These are phyloP conservation scores for Lactarius akahatsu DNA, from an alignment of 768 basidiomycete species.

Conservation along the genomic window DNA sequence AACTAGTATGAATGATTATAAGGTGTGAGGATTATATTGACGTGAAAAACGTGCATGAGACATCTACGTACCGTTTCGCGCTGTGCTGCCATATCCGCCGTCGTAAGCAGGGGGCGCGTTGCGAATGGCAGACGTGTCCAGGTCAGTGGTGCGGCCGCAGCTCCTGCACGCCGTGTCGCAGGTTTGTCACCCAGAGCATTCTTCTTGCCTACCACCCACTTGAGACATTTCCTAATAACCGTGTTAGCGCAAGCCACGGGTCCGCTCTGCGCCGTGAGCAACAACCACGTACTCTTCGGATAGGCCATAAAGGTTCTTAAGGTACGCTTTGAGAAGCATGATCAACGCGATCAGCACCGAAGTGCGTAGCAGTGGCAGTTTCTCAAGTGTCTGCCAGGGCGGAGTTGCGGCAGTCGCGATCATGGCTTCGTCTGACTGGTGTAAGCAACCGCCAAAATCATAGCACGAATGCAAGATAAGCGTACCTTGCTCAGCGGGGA, in stretches of 20 bases:
- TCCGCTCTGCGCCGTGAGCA: not conserved
- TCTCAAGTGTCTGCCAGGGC: conserved; percentile 28
- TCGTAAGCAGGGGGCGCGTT: conserved; percentile 54
- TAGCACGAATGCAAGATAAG: not conserved
- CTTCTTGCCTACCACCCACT: conserved; percentile 87
- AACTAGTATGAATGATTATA: conserved; percentile 46
- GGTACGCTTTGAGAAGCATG: conserved; percentile 82
- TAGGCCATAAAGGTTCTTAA: conserved; percentile 79
- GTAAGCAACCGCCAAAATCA: conserved; percentile 1
- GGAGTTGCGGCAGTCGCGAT: not conserved
- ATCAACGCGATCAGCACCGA: conserved; percentile 82
- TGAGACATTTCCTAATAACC: conserved; percentile 76
- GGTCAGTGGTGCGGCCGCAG: conserved; percentile 57
- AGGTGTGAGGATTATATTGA: not conserved
- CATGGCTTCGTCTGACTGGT: not conserved
- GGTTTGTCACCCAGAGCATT: conserved; percentile 84
- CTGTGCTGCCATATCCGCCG: conserved; percentile 61
- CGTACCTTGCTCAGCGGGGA: conserved; percentile 10
- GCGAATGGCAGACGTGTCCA: conserved; percentile 79
- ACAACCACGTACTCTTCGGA: conserved; percentile 80
- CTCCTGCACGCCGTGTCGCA: conserved; percentile 59
- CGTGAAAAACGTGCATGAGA: conserved; percentile 13
- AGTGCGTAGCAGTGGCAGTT: conserved; percentile 49
- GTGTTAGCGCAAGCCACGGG: conserved; percentile 7
- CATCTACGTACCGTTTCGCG: conserved; percentile 51